phyloP scores from a whole-genome alignment of 805 yeast genomes.

The Candida fluviatilis region DNA sequence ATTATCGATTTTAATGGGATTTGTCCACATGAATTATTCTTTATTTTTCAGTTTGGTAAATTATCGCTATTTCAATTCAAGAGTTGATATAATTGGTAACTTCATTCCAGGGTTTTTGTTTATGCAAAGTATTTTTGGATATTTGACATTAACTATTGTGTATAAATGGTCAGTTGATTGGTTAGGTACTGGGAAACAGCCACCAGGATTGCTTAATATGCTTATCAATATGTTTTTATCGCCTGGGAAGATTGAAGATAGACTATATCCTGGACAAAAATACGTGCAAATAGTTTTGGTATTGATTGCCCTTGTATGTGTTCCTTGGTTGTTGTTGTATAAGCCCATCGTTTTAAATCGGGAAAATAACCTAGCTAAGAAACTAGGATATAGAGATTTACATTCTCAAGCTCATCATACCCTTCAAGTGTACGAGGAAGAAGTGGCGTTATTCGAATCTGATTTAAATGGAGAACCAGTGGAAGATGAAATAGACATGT shows the following conservation, averaged over 20 bases:
- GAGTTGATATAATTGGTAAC: constrained; percentile 84
- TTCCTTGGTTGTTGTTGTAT: constrained; percentile 83
- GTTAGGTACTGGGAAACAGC: constrained; percentile 68
- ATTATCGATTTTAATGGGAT: constrained; percentile 91
- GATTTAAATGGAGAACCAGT: constrained; percentile 26
- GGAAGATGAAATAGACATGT: constrained; percentile 16
- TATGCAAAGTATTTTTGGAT: constrained; percentile 96
- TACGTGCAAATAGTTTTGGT: constrained; percentile 69
- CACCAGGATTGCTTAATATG: constrained; percentile 94
- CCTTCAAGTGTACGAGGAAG: constrained; percentile 6
- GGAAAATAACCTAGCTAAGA: constrained; percentile 49
- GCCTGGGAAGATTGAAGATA: constrained; percentile 85
- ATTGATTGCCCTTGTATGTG: constrained; percentile 77
- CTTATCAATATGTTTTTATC: constrained; percentile 91
- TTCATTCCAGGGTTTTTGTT: constrained; percentile 91
- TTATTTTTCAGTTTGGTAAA: constrained; percentile 81
- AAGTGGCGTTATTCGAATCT: constrained; percentile 5
- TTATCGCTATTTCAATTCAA: constrained; percentile 60
- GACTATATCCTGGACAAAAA: constrained; percentile 76
- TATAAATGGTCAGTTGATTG: constrained; percentile 96
- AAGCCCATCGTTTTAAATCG: constrained; percentile 76
- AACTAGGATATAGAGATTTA: constrained; percentile 39
- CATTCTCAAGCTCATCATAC: constrained; percentile 41
- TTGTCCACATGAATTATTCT: constrained; percentile 89
- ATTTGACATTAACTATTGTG: constrained; percentile 76